Conservation (phyloP, 2,329 filamentous ascomycete species). For the Helicocarpus griseus region DNA sequence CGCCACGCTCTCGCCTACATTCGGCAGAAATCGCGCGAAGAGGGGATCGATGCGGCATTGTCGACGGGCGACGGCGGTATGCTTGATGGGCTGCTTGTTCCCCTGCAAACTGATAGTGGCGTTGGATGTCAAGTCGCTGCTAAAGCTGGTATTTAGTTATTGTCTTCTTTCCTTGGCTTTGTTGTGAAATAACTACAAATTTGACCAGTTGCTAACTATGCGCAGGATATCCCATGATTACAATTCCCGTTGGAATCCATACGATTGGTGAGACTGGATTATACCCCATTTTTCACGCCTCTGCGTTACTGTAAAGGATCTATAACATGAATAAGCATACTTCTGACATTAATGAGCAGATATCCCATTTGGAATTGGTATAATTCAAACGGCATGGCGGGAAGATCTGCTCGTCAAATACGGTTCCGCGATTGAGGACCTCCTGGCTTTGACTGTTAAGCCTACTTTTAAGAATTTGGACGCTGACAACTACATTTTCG, state of each 20-base stretch:
- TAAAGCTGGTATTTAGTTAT: constrained; percentile 7
- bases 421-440: constrained; percentile 54
- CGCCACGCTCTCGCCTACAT: constrained; percentile 55
- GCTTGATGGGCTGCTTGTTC: constrained; percentile 57
- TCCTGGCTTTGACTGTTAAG: constrained; percentile 18
- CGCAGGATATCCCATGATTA: constrained; percentile 63
- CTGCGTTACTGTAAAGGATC: neutral
- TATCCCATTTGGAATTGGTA: constrained; percentile 52
- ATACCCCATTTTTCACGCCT: neutral
- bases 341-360: constrained; percentile 21
- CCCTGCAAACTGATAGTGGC: constrained; percentile 45
- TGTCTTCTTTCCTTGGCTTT: neutral
- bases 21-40: constrained; percentile 47
- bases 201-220: no score
- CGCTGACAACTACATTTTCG: constrained; percentile 6
- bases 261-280: constrained; percentile 18
- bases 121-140: constrained; percentile 7
- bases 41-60: constrained; percentile 60
- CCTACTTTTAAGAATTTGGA: constrained; percentile 5
- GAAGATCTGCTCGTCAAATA: constrained; percentile 50
- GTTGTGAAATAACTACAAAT: constrained; percentile 55
- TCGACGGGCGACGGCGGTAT: constrained; percentile 21
- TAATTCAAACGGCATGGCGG: constrained; percentile 53
- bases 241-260: constrained; percentile 53
- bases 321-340: neutral